Percentiles rank a stretch among this genome's conserved stretches.
Conservation (phyloP, 2,329 filamentous ascomycete genomes). For the Fusarium dlaminii region DNA sequence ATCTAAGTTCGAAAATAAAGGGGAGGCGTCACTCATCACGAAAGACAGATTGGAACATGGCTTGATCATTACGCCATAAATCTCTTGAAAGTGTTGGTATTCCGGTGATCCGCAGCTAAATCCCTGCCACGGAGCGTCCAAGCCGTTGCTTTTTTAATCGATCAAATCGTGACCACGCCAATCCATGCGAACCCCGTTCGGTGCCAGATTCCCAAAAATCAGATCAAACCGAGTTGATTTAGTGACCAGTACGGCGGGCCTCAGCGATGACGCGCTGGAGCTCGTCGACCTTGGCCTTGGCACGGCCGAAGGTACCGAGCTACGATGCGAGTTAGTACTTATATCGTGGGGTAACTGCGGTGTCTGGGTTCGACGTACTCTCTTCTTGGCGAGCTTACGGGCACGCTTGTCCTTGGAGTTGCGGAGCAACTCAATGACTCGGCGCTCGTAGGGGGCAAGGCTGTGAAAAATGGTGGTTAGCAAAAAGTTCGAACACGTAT, state of each 20-base stretch:
- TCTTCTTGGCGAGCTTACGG: constrained; percentile 99
- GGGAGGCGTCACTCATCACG: background rate
- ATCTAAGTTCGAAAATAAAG: background rate
- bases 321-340: constrained; percentile 52
- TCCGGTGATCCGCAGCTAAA: constrained; percentile 47
- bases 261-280: constrained; percentile 98
- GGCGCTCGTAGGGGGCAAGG: constrained; percentile 95
- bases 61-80: constrained; percentile 40
- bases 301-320: constrained; percentile 98
- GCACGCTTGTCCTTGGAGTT: constrained; percentile 99
- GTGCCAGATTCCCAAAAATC: constrained; percentile 43
- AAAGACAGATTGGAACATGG: constrained; percentile 7
- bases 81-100: constrained; percentile 48
- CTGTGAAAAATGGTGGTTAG: constrained; percentile 54
- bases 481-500: background rate
- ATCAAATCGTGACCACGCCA: constrained; percentile 51
- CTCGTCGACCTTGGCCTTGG: constrained; percentile 99
- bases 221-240: constrained; percentile 56
- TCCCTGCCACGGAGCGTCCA: constrained; percentile 46
- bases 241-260: constrained; percentile 76
- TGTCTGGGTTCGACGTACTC: constrained; percentile 68
- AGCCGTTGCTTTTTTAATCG: constrained; percentile 44
- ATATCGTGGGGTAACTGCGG: background rate
- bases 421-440: constrained; percentile 97
- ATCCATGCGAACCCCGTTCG: constrained; percentile 47